A percentile compares a stretch with the other conserved stretches of the same genome.
Evolutionary conservation across 2,329 filamentous ascomycete species (phyloP).

Genomic region (Pseudogymnoascus sp.): DNA sequence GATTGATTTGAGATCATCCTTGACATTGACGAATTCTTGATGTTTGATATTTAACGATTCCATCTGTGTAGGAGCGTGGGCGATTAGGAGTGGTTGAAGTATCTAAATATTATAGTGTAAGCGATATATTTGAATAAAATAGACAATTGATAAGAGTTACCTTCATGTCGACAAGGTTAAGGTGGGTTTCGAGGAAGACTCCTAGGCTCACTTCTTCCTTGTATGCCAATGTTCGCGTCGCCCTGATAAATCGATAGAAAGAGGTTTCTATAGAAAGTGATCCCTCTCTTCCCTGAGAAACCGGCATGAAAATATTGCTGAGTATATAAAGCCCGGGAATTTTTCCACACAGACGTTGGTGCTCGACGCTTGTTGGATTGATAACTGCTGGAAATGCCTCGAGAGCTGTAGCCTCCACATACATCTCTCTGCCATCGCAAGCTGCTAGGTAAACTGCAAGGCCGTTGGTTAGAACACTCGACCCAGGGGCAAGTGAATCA

Average conservation of each 20-base stretch:
- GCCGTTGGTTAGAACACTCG: neutral
- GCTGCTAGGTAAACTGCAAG: neutral
- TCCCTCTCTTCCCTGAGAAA: neutral
- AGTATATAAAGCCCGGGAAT: conserved; percentile 9
- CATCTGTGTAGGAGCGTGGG: neutral
- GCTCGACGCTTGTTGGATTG: neutral
- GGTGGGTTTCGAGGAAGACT: conserved; percentile 2
- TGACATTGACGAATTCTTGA: neutral
- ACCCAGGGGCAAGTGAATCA: neutral
- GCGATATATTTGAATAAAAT: neutral
- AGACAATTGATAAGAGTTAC: conserved; percentile 15
- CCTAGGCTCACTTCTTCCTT: neutral
- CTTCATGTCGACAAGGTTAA: conserved; percentile 12
- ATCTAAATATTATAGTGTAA: neutral
- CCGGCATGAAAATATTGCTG: conserved; percentile 16
- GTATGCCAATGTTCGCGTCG: conserved; percentile 13
- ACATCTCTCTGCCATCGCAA: neutral
- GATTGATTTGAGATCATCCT: conserved; percentile 13
- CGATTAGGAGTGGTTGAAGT: neutral
- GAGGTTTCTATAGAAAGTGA: conserved; percentile 11
- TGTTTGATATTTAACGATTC: neutral
- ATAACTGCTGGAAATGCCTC: neutral
- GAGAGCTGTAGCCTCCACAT: neutral
- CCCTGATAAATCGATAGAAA: conserved; percentile 18
- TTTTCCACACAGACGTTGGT: neutral